Evolutionary conservation across 2,329 filamentous ascomycete genomes (phyloP).

Genomic region (Grosmannia serpens): DNA sequence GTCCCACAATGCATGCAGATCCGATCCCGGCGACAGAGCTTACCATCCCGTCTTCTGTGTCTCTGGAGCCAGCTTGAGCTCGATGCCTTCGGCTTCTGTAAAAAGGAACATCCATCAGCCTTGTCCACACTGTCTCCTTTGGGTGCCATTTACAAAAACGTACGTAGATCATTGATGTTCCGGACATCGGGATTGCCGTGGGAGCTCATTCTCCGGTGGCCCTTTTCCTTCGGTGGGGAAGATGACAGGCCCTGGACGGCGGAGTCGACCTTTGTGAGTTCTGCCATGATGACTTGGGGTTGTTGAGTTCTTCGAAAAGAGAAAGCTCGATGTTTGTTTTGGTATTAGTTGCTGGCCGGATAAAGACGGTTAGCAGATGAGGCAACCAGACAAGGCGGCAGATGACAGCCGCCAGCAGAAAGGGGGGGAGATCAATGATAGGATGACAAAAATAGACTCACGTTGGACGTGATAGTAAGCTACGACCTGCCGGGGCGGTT

Average conservation of each 20-base stretch:
- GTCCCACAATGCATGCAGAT: neutral
- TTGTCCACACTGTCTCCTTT: no score
- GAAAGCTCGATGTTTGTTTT: neutral
- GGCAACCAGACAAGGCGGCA: neutral
- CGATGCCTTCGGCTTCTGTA: conserved; percentile 60
- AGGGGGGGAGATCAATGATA: neutral
- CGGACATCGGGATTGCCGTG: conserved; percentile 54
- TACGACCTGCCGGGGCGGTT: neutral
- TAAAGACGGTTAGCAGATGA: neutral
- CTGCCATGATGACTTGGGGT: conserved; percentile 26
- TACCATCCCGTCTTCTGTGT: conserved; percentile 86
- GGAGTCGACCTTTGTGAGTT: conserved; percentile 82
- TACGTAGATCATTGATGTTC: conserved; percentile 82
- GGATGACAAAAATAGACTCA: neutral
- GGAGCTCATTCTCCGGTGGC: conserved; percentile 39
- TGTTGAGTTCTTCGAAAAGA: neutral
- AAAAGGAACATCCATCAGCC: neutral
- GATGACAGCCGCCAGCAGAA: neutral
- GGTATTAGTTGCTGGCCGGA: neutral
- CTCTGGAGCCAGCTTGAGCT: conserved; percentile 64
- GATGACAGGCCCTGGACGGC: conserved; percentile 69
- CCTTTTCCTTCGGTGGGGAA: conserved; percentile 56
- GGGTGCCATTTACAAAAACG: conserved; percentile 18
- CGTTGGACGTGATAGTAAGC: neutral
- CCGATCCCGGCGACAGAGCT: conserved; percentile 20